Percentiles rank a stretch among this genome's conserved stretches.
phyloP scores from a whole-genome alignment of 192 early-diverging fungal species.

The Podila epigama region DNA sequence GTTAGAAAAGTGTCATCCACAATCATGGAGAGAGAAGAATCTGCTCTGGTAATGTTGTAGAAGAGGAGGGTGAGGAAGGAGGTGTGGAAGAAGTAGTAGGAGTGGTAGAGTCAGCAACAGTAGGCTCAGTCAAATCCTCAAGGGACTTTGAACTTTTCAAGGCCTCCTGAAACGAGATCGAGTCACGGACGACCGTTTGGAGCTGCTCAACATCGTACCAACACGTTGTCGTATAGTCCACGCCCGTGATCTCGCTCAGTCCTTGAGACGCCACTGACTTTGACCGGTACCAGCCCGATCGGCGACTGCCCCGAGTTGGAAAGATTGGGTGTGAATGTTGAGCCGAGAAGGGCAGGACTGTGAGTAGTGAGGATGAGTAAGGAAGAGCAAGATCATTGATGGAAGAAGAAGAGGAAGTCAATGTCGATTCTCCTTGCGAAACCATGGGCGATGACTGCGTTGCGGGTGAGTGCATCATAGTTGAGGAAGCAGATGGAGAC shows the following conservation, averaged over 20 bases:
- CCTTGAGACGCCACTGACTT: slow-evolving; percentile 44
- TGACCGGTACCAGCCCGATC: slow-evolving; percentile 43
- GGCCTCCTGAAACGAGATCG: slow-evolving; percentile 35
- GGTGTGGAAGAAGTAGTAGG: too few species aligned
- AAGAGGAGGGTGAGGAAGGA: too few species aligned
- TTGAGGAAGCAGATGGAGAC: neutral
- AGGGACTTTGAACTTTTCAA: slow-evolving; percentile 29
- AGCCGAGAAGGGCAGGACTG: slow-evolving; percentile 41
- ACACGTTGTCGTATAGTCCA: slow-evolving; percentile 49
- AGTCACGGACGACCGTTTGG: slow-evolving; percentile 44
- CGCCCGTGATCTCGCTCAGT: slow-evolving; percentile 38
- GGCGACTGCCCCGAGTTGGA: slow-evolving; percentile 35
- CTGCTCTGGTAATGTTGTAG: too few species aligned
- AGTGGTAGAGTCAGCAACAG: too few species aligned
- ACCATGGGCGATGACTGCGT: neutral
- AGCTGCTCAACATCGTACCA: slow-evolving; percentile 49
- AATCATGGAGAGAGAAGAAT: too few species aligned
- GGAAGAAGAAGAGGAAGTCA: neutral
- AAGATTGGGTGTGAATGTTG: slow-evolving; percentile 43
- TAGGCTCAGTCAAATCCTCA: slow-evolving; percentile 34
- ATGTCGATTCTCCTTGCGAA: neutral
- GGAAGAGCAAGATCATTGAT: slow-evolving; percentile 28
- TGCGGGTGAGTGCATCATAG: neutral
- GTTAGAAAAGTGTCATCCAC: too few species aligned
- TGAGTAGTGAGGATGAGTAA: slow-evolving; percentile 32